Base-by-base conservation (phyloP, 495 filamentous ascomycete genomes). In the Pseudomonodictys pantanalensis region DNA sequence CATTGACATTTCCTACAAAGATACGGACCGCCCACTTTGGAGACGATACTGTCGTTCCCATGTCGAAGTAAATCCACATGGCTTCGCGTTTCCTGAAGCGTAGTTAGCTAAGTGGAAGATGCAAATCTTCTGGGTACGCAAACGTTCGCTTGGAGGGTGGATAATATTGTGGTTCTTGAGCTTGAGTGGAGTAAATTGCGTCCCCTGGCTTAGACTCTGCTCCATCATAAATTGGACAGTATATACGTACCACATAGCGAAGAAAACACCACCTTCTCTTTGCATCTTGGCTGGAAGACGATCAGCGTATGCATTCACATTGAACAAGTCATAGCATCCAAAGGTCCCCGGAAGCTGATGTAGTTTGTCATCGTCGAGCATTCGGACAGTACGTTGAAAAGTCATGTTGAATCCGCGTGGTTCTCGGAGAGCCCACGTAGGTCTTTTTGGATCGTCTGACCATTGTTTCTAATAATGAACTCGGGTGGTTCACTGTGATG, bases 11-110 rank as follows among this genome's bases (percentile, higher is more conserved):
- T 10, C 78, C 79, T 10, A 74, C 62, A 53, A 72, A 77, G 45
- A 81, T 63, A 49, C 74, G 75, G 39, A 82, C 66, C 1, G 76
- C 75, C 56, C 78, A 81, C 0, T 1, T 25, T 15, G 10, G 71
- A 52, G 38, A 12, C 38, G 15, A 41, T 5, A 5, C 20, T 12
- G 15, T 3, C 20, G 38, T 3, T 41, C 15, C 38, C 38, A 41
- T 41, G 0, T 23, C 4, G 49, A 81, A 76, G 0, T 66, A 64
- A 55, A 81, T 72, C 76, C 76, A 78, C 72, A 79, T 73, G 0
- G 77, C 77, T 51, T 79, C 77, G 20, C 68, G 72, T 56, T 76
- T n/a, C n/a, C n/a, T n/a, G n/a, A n/a, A n/a, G n/a, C n/a, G n/a
- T n/a, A n/a, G n/a, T n/a, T n/a, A n/a, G n/a, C n/a, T n/a, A n/a